Conservation (phyloP, 2,329 filamentous ascomycete genomes). For the Colletotrichum sp. region DNA sequence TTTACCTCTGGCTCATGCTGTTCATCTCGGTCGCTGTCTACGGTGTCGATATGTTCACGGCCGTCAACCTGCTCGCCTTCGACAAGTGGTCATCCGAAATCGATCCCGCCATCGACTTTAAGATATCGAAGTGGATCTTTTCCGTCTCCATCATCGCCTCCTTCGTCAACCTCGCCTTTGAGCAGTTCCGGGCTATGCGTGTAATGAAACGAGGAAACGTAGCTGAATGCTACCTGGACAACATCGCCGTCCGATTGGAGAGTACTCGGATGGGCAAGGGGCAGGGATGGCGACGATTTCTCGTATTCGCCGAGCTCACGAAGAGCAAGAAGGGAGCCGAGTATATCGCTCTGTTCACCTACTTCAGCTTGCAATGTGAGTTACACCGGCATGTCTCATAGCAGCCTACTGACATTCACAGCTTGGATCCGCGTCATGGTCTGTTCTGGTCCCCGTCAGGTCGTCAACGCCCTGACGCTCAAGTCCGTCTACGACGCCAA, state of each 20-base stretch:
- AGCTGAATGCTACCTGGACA: conserved; percentile 90
- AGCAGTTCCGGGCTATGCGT: conserved; percentile 79
- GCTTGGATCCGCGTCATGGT: conserved; percentile 89
- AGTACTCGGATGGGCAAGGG: conserved; percentile 77
- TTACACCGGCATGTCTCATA: neutral
- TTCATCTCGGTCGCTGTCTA: conserved; percentile 85
- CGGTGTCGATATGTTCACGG: conserved; percentile 89
- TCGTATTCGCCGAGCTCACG: conserved; percentile 91
- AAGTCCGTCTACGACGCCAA: conserved; percentile 82
- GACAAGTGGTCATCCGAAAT: conserved; percentile 88
- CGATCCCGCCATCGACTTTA: conserved; percentile 76
- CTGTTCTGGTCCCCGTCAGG: conserved; percentile 90
- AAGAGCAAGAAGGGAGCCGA: conserved; percentile 91
- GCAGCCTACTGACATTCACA: conserved; percentile 34
- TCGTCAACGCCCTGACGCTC: conserved; percentile 87
- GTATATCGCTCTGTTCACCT: conserved; percentile 89
- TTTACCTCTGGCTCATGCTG: conserved; percentile 82
- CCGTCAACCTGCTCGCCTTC: conserved; percentile 88
- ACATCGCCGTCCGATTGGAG: conserved; percentile 82
- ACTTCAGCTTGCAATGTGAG: conserved; percentile 75
- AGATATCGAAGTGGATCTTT: conserved; percentile 93
- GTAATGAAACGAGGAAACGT: conserved; percentile 87
- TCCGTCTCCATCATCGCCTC: conserved; percentile 90
- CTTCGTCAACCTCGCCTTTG: conserved; percentile 79
- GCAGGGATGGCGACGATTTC: conserved; percentile 84